Conservation (phyloP, 176 grass and related monocot genomes). For the bread wheat (Triticum aestivum) region DNA sequence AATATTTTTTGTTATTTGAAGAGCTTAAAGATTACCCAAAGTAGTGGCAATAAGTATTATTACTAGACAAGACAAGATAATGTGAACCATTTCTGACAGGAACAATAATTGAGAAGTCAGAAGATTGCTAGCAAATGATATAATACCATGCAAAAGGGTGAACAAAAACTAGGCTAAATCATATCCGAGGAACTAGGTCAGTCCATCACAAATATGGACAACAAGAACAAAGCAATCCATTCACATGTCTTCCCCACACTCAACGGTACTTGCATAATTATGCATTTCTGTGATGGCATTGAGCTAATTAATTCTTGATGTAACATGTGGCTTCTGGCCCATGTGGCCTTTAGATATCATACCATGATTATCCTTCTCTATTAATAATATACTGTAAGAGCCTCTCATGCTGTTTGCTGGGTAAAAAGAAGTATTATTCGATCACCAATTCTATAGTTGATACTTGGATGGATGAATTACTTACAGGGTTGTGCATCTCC, state of each 20-base stretch:
- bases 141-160: neutral
- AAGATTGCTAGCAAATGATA: neutral
- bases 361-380: neutral
- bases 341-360: neutral
- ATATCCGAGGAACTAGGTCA: neutral
- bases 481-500: conserved; percentile 98
- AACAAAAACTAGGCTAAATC: conserved; percentile 6
- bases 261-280: neutral
- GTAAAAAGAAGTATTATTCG: neutral
- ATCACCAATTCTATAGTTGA: neutral
- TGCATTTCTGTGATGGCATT: neutral
- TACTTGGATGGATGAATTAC: conserved; percentile 32
- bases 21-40: neutral
- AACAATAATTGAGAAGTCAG: neutral
- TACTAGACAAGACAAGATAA: neutral
- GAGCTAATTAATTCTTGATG: conserved; percentile 4
- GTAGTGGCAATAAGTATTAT: neutral
- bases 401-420: neutral
- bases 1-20: neutral
- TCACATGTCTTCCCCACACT: neutral
- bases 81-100: neutral
- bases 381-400: neutral
- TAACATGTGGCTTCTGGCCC: neutral
- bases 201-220: neutral
- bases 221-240: neutral